Conservation (phyloP, 2,329 filamentous ascomycete genomes). For the Colletotrichum sp. region DNA sequence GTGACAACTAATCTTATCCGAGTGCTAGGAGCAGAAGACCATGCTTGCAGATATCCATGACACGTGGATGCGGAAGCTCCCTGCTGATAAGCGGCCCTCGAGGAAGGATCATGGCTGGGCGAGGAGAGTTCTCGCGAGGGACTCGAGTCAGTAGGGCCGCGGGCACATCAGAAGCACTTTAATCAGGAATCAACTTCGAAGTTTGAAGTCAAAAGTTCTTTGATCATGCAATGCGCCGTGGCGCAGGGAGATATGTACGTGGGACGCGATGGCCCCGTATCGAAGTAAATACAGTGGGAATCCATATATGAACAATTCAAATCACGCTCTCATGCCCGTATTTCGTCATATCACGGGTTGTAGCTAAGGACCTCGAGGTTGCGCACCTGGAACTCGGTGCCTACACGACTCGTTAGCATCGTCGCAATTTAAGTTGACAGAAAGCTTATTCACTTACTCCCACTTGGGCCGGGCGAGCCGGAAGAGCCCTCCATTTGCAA, state of each 20-base stretch:
- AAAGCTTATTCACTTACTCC: slow-evolving; percentile 13
- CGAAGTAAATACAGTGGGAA: background rate
- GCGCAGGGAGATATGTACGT: background rate
- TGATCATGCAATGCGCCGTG: background rate
- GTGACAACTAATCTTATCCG: background rate
- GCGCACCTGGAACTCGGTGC: slow-evolving; percentile 1
- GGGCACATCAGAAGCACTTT: rapidly evolving
- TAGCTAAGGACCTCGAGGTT: slow-evolving; percentile 2
- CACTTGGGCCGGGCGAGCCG: slow-evolving; percentile 42
- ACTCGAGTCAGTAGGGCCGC: background rate
- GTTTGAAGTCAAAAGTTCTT: background rate
- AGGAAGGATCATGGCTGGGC: background rate
- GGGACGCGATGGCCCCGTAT: background rate
- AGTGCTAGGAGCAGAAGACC: background rate
- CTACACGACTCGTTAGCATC: background rate
- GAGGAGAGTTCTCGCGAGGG: background rate
- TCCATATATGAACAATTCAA: background rate
- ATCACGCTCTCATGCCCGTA: background rate
- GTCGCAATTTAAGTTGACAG: background rate
- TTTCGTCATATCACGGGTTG: background rate
- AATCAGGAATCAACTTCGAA: background rate
- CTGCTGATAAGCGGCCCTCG: background rate
- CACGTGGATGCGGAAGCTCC: background rate
- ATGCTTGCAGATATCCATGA: background rate
- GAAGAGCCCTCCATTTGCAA: slow-evolving; percentile 52